Evolutionary conservation across 2,329 filamentous ascomycete genomes (phyloP), one percentile per base, ranked within the genome.

Genomic region (Fusarium duplospermum): DNA sequence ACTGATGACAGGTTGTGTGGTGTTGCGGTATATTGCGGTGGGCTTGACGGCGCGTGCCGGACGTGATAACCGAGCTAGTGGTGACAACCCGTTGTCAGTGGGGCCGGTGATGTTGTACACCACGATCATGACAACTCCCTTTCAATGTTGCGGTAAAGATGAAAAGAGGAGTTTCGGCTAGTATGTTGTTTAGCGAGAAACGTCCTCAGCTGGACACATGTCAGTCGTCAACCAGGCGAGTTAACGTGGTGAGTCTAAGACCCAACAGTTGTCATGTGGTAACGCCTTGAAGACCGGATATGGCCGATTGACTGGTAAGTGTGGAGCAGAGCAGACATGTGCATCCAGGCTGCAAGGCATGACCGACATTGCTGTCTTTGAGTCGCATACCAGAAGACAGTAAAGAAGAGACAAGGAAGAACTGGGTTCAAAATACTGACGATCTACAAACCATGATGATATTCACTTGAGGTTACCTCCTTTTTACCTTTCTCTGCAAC

Each of bases 191-290:
- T 8, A 56, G 52, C 29, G 20, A 52, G 52, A 57, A 57, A 22
- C 52, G 29, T 50, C 16, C 33, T 35, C 54, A 57, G 20, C 31
- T 57, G n/a, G 31, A 57, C 54, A 22, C 20, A 57, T 57, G 33
- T 35, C 16, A 50, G 33, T 13, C 8, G 5, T 24, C 14, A 18
- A 27, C 22, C 45, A 24, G 36, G 33, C 54, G 33, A 24, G 54
- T 35, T 20, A 57, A 36, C 29, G 20, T 47, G 38, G 59, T 31
- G 29, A 22, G 20, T 35, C 42, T 14, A 10, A 35, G 16, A 33
- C n/a, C 42, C 9, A 52, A 52, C 31, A 29, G 29, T 33, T 64
- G 33, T 65, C 54, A 65, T 61, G 63, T 61, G 63, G 29, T 40
- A 65, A 61, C 56, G 54, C 62, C 50, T 58, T 56, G 35, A 47